Evolutionary conservation across 495 filamentous ascomycete species (phyloP).

Genomic region (Neurospora sp.): DNA sequence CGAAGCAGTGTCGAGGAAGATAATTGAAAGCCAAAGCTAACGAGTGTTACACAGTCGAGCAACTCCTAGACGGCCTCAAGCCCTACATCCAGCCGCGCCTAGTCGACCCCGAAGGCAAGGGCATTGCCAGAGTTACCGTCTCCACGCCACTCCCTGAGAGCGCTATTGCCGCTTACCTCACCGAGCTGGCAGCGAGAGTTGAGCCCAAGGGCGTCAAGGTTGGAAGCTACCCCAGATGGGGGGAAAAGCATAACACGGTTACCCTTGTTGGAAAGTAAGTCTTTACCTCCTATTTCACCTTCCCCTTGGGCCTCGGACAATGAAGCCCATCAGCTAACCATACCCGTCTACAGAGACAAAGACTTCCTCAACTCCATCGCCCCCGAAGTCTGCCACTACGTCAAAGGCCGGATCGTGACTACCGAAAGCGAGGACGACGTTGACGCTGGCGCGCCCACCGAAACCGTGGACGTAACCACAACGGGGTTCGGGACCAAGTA

Average conservation of each 20-base stretch:
- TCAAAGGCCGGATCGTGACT: constrained; percentile 33
- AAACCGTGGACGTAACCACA: background rate
- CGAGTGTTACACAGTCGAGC: constrained; percentile 39
- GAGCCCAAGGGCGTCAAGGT: constrained; percentile 74
- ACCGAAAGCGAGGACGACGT: constrained; percentile 40
- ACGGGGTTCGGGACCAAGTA: background rate
- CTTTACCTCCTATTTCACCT: background rate
- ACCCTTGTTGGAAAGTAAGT: constrained; percentile 67
- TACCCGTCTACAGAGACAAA: constrained; percentile 24
- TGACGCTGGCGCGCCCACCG: background rate
- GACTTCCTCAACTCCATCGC: constrained; percentile 41
- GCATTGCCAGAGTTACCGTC: constrained; percentile 65
- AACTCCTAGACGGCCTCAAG: constrained; percentile 66
- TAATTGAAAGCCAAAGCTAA: background rate
- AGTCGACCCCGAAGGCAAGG: constrained; percentile 68
- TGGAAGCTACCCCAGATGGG: constrained; percentile 94
- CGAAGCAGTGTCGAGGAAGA: background rate
- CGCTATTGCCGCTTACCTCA: constrained; percentile 70
- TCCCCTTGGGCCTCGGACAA: background rate
- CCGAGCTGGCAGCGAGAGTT: constrained; percentile 61
- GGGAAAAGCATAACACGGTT: constrained; percentile 76
- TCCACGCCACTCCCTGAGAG: constrained; percentile 84
- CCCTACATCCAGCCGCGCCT: constrained; percentile 56
- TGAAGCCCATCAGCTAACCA: background rate
- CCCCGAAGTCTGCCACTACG: constrained; percentile 36